Conservation (phyloP, 495 filamentous ascomycete species). For the Podospora appendiculata region DNA sequence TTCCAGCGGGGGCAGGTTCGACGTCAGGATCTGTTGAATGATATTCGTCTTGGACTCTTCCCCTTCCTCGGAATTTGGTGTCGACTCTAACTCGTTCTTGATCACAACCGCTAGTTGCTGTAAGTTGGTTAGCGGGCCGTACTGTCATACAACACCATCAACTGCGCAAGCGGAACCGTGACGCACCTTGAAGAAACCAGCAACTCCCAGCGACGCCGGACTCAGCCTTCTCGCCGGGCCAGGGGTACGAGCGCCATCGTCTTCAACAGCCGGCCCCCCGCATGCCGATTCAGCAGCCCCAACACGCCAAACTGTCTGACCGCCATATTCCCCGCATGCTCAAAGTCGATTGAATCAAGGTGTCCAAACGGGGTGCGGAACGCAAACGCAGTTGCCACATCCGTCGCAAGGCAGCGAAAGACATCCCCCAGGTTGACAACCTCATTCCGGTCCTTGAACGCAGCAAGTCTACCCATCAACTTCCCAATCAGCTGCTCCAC, state of each 20-base stretch:
- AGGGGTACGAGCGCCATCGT: neutral
- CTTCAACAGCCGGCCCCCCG: neutral
- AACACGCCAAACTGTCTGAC: neutral
- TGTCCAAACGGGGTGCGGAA: conserved; percentile 25
- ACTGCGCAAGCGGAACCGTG: neutral
- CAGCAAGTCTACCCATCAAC: conserved; percentile 13
- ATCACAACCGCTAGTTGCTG: conserved; percentile 1
- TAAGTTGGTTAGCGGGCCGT: neutral
- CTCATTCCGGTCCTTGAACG: conserved; percentile 2
- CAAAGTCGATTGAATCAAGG: conserved; percentile 25
- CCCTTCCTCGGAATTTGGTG: neutral
- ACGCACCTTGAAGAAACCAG: conserved; percentile 6
- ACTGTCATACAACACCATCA: neutral
- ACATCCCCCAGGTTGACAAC: conserved; percentile 23
- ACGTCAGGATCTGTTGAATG: conserved; percentile 21
- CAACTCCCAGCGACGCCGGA: conserved; percentile 1
- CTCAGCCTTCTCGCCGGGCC: conserved; percentile 1
- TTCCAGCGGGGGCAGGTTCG: conserved; percentile 21
- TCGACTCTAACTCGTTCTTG: neutral
- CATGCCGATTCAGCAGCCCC: conserved; percentile 2
- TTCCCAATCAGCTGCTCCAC: conserved; percentile 15
- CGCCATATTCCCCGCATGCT: conserved; percentile 3
- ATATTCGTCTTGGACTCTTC: conserved; percentile 8
- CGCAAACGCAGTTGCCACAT: conserved; percentile 26
- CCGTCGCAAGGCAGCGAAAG: conserved; percentile 27